Evolutionary conservation across 768 basidiomycete genomes (phyloP).

Genomic region (Cystobasidium tubakii): DNA sequence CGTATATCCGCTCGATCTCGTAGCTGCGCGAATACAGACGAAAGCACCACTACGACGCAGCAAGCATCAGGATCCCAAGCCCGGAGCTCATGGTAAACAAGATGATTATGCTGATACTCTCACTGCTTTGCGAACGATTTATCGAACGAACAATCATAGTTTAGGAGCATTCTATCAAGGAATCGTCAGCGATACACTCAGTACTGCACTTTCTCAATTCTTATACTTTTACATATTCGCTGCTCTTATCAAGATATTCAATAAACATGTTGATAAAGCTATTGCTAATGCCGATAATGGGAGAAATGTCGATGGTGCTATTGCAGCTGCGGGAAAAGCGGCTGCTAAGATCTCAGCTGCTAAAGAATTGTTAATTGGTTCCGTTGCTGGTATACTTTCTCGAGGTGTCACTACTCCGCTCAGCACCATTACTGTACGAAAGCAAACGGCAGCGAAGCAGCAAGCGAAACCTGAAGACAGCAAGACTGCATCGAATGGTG

Average conservation of each 20-base stretch:
- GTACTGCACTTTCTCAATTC: constrained; percentile 59
- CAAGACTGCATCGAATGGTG: background rate
- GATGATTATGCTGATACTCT: constrained; percentile 46
- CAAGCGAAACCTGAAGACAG: background rate
- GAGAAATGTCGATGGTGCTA: background rate
- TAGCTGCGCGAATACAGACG: constrained; percentile 56
- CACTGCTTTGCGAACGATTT: constrained; percentile 49
- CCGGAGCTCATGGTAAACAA: background rate
- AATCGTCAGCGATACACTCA: constrained; percentile 55
- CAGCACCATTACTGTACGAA: constrained; percentile 57
- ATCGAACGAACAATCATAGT: constrained; percentile 52
- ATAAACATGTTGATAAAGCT: constrained; percentile 11
- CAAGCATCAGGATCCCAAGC: background rate
- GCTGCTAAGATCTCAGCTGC: constrained; percentile 46
- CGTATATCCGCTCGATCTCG: constrained; percentile 59
- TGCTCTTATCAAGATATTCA: constrained; percentile 50
- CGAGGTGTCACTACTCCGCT: constrained; percentile 58
- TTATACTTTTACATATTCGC: constrained; percentile 61
- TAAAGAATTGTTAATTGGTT: constrained; percentile 59
- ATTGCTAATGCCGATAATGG: background rate
- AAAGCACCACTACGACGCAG: constrained; percentile 24
- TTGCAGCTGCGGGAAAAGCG: background rate
- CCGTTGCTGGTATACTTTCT: constrained; percentile 58
- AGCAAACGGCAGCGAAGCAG: constrained; percentile 51
- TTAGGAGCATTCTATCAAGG: constrained; percentile 56